Base-by-base conservation (phyloP, 1,139 yeast species). In the Blastobotrys ciferrii region DNA sequence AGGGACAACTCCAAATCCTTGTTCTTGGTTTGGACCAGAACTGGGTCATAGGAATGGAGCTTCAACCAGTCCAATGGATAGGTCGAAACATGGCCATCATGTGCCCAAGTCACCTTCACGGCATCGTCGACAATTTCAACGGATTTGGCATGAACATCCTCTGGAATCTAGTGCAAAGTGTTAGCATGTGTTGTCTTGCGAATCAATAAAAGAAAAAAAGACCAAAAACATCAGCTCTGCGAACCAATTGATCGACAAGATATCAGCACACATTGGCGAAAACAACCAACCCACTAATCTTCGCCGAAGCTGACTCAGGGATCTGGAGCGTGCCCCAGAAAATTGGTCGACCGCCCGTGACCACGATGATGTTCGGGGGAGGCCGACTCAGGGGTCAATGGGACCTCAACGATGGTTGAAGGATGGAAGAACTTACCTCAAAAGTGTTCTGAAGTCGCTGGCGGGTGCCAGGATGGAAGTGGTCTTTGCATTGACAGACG, bases 371-470 rank as follows among this genome's bases (percentile, higher is more conserved):
- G 12, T 25, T 25, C 11, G 11, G 11, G 31, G 31, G n/a, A n/a
- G n/a, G n/a, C n/a, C n/a, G n/a, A n/a, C n/a, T n/a, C n/a, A n/a
- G n/a, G n/a, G n/a, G n/a, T n/a, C n/a, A n/a, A n/a, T n/a, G n/a
- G n/a, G n/a, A n/a, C n/a, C n/a, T n/a, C n/a, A n/a, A n/a, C n/a
- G n/a, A n/a, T n/a, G n/a, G n/a, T n/a, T n/a, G n/a, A n/a, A n/a
- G n/a, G n/a, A n/a, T n/a, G n/a, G n/a, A n/a, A n/a, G n/a, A n/a
- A 49, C 60, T 48, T 35, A 63, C 58, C 12, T 66, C 63, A 54
- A 81, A 81, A 9, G 87, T 79, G 59, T 82, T 80, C 44, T 81
- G 71, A 15, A 82, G 67, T 42, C 91, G 67, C 64, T 84, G 92
- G 58, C 79, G 81, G 20, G 91, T 84, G 45, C 70, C 65, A 2